A percentile compares a stretch with the other conserved stretches of the same genome.
phyloP scores from a whole-genome alignment of 1,284 basidiomycete species.

The Marasmius oreades region DNA sequence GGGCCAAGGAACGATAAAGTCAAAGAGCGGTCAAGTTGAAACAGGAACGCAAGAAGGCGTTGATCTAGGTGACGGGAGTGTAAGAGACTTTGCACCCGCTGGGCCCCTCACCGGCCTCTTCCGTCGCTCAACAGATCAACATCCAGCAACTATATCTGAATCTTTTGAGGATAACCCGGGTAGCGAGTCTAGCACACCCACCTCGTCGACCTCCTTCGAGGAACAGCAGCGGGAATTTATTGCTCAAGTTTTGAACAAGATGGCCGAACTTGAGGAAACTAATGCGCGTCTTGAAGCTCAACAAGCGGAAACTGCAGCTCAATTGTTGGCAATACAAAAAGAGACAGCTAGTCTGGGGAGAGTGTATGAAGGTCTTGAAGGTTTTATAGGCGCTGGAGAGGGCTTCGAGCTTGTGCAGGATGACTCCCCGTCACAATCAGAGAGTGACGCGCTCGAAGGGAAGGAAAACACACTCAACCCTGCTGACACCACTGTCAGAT shows the following conservation, averaged over 20 bases:
- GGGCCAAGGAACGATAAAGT: slow-evolving; percentile 41
- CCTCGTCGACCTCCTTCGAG: slow-evolving; percentile 13
- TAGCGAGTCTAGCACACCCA: neutral
- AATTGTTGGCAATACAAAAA: slow-evolving; percentile 62
- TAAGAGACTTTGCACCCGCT: slow-evolving; percentile 63
- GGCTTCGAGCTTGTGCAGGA: slow-evolving; percentile 38
- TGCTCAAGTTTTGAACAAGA: slow-evolving; percentile 71
- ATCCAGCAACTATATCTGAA: neutral
- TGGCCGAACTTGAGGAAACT: slow-evolving; percentile 73
- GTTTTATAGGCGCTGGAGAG: slow-evolving; percentile 28
- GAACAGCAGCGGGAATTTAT: slow-evolving; percentile 54
- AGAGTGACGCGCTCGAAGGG: slow-evolving; percentile 33
- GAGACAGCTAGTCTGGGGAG: slow-evolving; percentile 69
- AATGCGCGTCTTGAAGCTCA: slow-evolving; percentile 69
- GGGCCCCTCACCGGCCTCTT: slow-evolving; percentile 30
- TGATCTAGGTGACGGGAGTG: slow-evolving; percentile 33
- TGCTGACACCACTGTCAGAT: slow-evolving; percentile 32
- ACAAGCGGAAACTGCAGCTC: slow-evolving; percentile 56
- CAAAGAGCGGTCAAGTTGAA: neutral
- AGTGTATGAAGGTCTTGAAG: slow-evolving; percentile 68
- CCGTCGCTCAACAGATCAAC: neutral
- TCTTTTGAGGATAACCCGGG: slow-evolving; percentile 20
- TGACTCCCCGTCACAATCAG: neutral
- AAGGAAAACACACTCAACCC: slow-evolving; percentile 12
- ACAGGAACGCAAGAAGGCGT: slow-evolving; percentile 47